Evolutionary conservation across 441 rosid species (phyloP), one percentile per base, ranked within the genome.

Genomic region (Brassica hybrid): DNA sequence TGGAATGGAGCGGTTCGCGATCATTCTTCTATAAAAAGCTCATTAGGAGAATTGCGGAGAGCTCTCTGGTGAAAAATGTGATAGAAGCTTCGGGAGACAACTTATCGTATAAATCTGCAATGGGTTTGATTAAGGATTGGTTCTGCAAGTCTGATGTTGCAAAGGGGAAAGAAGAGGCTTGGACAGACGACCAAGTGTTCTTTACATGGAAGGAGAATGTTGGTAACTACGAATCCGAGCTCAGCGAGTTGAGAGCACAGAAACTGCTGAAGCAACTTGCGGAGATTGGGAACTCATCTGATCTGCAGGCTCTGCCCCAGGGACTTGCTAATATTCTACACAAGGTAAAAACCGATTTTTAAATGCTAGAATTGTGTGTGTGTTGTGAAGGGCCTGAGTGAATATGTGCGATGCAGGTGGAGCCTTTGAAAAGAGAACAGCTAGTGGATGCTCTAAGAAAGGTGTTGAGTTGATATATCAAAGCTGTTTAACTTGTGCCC

Each of bases 161-260:
- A 4, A 78, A 81, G 60, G 89, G 91, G 59, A 85, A 80, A 76
- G 85, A 84, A 72, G 91, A 84, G 68, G 91, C 88, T 54, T 94
- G 99, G 99, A 66, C 71, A 56, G 89, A 94, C 52, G 96, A 96
- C 75, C 91, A 90, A 72, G 85, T 90, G 72, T 96, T 96, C 97
- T 92, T 88, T 75, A 71, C 84, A 58, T 96, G 99, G 99, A 94
- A 91, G 83, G 87, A 85, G 10, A 82, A 90, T 74, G 64, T 69
- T 17, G 74, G 75, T 38, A 91, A 94, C 76, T 91, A 88, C 1
- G 93, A 86, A 73, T 87, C 80, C 41, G 84, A 88, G 82, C 84
- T 96, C 41, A 85, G 87, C 56, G 96, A 92, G 84, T 79, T 96
- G 82, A 85, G 94, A 80, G 89, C 85, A 50, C 94, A 91, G 83